These are phyloP conservation scores for Nicotiana obtusifolia DNA, from an alignment of 257 asterid species.

Conservation along the genomic window DNA sequence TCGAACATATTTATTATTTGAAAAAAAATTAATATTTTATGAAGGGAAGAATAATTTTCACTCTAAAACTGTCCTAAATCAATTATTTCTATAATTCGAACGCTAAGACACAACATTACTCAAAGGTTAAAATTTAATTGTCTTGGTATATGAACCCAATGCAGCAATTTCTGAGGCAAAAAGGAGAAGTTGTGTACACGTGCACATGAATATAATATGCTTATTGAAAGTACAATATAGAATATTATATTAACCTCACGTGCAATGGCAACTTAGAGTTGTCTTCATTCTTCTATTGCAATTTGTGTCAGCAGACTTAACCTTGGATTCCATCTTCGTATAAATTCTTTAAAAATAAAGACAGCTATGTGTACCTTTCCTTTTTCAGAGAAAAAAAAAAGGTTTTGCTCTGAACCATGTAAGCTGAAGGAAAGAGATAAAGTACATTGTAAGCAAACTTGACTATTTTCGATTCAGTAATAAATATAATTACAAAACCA, in stretches of 20 bases:
- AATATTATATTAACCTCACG: constrained; percentile 16
- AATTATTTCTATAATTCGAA: too few relatives aligned
- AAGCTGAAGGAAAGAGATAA: background rate
- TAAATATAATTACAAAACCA: too few relatives aligned
- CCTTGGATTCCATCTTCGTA: constrained; percentile 24
- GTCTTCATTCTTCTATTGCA: constrained; percentile 11
- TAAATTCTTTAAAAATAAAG: background rate
- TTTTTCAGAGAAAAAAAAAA: background rate
- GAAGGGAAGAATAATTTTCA: too few relatives aligned
- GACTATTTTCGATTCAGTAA: too few relatives aligned
- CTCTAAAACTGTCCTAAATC: too few relatives aligned
- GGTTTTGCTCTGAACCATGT: background rate
- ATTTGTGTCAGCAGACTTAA: constrained; percentile 11
- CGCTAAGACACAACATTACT: background rate
- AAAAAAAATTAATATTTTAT: too few relatives aligned
- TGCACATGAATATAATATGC: constrained; percentile 22
- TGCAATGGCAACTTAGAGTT: constrained; percentile 17
- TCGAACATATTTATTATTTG: too few relatives aligned
- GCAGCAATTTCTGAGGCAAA: background rate
- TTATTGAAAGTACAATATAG: background rate
- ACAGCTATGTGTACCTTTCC: background rate
- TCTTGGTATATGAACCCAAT: background rate
- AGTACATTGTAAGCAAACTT: background rate
- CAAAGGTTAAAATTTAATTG: background rate
- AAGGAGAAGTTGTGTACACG: constrained; percentile 19